These are phyloP conservation scores for Nidula microcarpa DNA, from an alignment of 768 basidiomycete genomes.

Conservation along the genomic window DNA sequence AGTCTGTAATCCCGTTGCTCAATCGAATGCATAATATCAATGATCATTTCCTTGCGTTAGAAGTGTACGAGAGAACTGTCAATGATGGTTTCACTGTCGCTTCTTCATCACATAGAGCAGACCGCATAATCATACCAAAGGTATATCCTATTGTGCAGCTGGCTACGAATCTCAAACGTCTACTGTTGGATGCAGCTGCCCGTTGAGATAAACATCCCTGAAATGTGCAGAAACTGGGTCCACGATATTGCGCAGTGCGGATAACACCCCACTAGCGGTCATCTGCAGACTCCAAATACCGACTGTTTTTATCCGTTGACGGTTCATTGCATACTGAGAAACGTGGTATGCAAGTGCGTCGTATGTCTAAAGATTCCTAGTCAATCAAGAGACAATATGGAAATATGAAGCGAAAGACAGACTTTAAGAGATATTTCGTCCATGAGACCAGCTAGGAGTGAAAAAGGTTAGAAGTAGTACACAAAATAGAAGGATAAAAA, in stretches of 20 bases:
- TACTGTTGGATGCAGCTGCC: too few relatives aligned
- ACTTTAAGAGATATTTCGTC: constrained; percentile 88
- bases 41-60: too few relatives aligned
- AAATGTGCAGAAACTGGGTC: constrained; percentile 60
- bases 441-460: constrained; percentile 78
- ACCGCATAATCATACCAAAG: too few relatives aligned
- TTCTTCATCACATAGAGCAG: too few relatives aligned
- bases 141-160: too few relatives aligned
- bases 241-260: constrained; percentile 70
- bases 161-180: too few relatives aligned
- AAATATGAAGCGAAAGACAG: constrained; percentile 6
- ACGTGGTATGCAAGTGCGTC: constrained; percentile 96
- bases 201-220: constrained; percentile 39
- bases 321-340: constrained; percentile 83
- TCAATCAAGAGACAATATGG: neutral
- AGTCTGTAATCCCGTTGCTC: too few relatives aligned
- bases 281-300: constrained; percentile 93
- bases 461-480: constrained; percentile 11
- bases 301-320: constrained; percentile 81
- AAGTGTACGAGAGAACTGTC: too few relatives aligned
- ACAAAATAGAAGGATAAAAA: neutral
- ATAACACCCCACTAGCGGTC: constrained; percentile 84
- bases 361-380: constrained; percentile 52
- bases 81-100: too few relatives aligned
- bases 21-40: too few relatives aligned